These are phyloP conservation scores for Buxus sempervirens DNA, from an alignment of 164 flowering plant species.

Conservation along the genomic window DNA sequence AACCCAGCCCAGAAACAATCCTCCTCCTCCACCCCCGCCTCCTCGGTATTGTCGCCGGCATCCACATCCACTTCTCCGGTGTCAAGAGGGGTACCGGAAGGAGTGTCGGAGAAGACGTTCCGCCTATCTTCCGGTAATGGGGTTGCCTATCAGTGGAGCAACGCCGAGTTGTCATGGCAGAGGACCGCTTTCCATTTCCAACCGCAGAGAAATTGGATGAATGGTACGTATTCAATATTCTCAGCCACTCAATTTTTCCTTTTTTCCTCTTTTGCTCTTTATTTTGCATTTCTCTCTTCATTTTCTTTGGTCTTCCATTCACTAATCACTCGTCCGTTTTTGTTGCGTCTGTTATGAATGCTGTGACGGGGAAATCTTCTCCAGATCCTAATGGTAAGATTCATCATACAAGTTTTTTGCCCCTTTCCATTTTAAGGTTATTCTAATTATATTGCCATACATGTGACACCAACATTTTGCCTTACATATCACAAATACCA, in stretches of 20 bases:
- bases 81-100: constrained; percentile 43
- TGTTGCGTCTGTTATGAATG: constrained; percentile 2
- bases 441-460: too few relatives aligned
- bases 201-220: constrained; percentile 86
- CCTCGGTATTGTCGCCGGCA: neutral
- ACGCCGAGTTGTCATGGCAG: constrained; percentile 54
- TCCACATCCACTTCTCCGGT: neutral
- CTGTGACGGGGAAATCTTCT: constrained; percentile 17
- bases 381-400: constrained; percentile 69
- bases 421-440: too few relatives aligned
- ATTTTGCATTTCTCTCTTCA: neutral
- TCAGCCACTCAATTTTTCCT: too few relatives aligned
- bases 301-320: neutral
- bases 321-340: neutral
- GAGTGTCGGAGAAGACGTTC: constrained; percentile 58
- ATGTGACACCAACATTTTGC: too few relatives aligned
- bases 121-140: constrained; percentile 5
- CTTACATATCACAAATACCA: too few relatives aligned
- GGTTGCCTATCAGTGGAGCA: constrained; percentile 41
- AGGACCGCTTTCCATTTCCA: constrained; percentile 71
- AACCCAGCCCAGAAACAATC: neutral
- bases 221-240: constrained; percentile 43
- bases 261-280: neutral
- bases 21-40: neutral
- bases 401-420: neutral